Base-by-base conservation (phyloP, 2,329 filamentous ascomycete species). In the Nothomitra cinnamomea region DNA sequence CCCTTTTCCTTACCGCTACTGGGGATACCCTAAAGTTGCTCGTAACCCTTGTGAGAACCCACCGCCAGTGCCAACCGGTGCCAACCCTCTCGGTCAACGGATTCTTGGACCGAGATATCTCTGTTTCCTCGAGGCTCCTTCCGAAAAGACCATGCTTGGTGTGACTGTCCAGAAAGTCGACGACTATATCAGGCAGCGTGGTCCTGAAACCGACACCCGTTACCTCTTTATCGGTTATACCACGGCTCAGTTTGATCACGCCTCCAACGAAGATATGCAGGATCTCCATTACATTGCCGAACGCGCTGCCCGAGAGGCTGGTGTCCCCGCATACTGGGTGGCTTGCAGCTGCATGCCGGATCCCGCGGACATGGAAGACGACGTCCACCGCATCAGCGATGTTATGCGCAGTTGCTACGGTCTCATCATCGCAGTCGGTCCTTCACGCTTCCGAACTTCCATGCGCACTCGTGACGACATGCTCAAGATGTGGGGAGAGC, bases 351-450 rank as follows among this genome's bases (percentile, higher is more conserved):
- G 70, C 56, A 68, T 72, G 56, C 63, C 65, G 2, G 65, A 69
- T 24, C 56, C 56, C 1, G 60, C 63, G 49, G 54, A 64, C 56
- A 38, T 66, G 45, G 38, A 62, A 54, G 60, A 66, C 56, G 59
- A 66, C 54, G 67, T 73, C 1, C 71, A 70, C 53, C 63, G 67
- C 5, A 73, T 72, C 43, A 68, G 69, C 54, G 71, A 73, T 54
- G 66, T 73, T 2, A 66, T 72, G 5, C 65, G 71, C 12, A 67
- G 65, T 4, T 67, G 70, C 1, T 62, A 67, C 13, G 67, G 66
- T 1, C 58, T 73, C 19, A 65, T 67, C 12, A 69, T 74, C 19
- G 67, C 66, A 1, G 66, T 72, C 2, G 67, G 67, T 32, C 28
- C 2, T 22, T 52, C 41, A 41, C 52, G 56, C 13, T 58, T 58